Conservation (phyloP, 2,329 filamentous ascomycete genomes). For the Exophiala dermatitidis region DNA sequence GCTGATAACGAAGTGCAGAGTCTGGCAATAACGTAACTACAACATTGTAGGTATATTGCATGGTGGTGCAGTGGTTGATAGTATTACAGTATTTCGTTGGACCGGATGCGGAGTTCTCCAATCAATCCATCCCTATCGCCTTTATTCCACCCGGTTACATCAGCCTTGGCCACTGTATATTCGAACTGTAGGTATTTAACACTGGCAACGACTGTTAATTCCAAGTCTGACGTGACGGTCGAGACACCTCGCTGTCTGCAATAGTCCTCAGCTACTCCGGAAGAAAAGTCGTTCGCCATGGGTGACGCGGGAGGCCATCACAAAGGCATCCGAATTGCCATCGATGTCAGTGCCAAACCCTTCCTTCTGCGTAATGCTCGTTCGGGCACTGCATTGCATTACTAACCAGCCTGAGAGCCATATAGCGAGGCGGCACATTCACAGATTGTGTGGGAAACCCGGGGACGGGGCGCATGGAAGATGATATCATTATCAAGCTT, state of each 20-base stretch:
- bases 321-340: constrained; percentile 34
- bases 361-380: too few species aligned
- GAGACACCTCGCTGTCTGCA: too few species aligned
- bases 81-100: background rate
- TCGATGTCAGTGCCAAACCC: constrained; percentile 30
- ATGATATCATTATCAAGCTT: constrained; percentile 79
- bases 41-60: background rate
- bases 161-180: too few species aligned
- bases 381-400: too few species aligned
- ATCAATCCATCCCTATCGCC: background rate
- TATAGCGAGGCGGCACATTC: constrained; percentile 73
- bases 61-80: background rate
- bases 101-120: constrained; percentile 6
- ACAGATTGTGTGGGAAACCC: constrained; percentile 86
- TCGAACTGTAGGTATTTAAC: background rate
- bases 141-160: too few species aligned
- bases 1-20: too few species aligned
- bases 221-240: too few species aligned
- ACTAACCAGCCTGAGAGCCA: constrained; percentile 12
- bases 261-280: too few species aligned
- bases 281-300: constrained; percentile 13
- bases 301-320: constrained; percentile 22
- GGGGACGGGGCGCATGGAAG: constrained; percentile 57
- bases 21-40: background rate
- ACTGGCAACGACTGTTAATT: background rate